These are phyloP conservation scores for Thecaphora frezii DNA, from an alignment of 1,284 basidiomycete genomes.

Conservation along the genomic window DNA sequence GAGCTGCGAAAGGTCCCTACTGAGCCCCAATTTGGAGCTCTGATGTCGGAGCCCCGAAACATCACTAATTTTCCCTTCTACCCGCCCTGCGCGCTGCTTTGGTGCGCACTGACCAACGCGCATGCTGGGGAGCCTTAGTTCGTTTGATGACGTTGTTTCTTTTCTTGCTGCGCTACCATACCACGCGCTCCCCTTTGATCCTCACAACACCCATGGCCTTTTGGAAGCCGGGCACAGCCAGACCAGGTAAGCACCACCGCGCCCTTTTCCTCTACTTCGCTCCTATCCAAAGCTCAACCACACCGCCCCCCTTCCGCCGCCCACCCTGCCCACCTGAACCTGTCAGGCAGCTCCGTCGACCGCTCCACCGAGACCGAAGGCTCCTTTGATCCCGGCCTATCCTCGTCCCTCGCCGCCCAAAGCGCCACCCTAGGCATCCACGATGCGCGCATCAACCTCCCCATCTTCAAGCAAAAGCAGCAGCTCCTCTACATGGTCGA, in stretches of 20 bases:
- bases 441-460: slow-evolving; percentile 85
- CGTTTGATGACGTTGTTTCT: slow-evolving; percentile 2
- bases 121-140: too few relatives aligned
- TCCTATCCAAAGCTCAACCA: too few relatives aligned
- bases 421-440: slow-evolving; percentile 87
- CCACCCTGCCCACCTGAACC: slow-evolving; percentile 3
- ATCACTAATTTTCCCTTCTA: too few relatives aligned
- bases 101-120: too few relatives aligned
- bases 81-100: too few relatives aligned
- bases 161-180: neutral
- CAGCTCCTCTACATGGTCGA: slow-evolving; percentile 82
- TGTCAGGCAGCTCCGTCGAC: slow-evolving; percentile 72
- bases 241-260: slow-evolving; percentile 37
- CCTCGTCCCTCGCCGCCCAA: slow-evolving; percentile 9
- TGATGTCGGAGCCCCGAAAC: too few relatives aligned
- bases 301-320: slow-evolving; percentile 57
- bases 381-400: slow-evolving; percentile 60
- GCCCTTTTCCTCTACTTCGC: slow-evolving; percentile 1
- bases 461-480: slow-evolving; percentile 82
- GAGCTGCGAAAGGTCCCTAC: too few relatives aligned
- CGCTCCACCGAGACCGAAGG: slow-evolving; percentile 68
- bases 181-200: neutral
- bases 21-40: too few relatives aligned
- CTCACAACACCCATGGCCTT: slow-evolving; percentile 17
- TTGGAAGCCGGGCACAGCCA: slow-evolving; percentile 54